Base-by-base conservation (phyloP, 495 filamentous ascomycete genomes). In the Tuber brumale region DNA sequence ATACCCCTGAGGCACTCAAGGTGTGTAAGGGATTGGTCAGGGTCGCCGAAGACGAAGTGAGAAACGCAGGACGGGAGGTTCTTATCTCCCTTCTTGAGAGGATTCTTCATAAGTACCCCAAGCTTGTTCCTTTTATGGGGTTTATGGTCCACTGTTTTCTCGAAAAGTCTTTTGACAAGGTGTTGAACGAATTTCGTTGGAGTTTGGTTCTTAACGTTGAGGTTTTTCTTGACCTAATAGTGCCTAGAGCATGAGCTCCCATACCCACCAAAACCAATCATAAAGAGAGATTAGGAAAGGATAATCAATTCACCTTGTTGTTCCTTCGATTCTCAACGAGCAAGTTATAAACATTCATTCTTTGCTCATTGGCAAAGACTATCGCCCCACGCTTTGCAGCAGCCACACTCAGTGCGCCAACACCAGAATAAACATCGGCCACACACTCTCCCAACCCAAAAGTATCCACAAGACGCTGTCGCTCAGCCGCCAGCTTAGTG, bases 301-400 rank as follows among this genome's bases (percentile, higher is more conserved):
- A 23, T 31, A 51, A 97, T 21, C 89, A 81, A 1, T 83, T 70
- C 71, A 95, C 94, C 85, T 94, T 95, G 85, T 99, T 98, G 61
- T 88, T 86, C 44, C 83, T 83, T 18, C 96, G 88, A 5, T 92
- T 92, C 72, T 91, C 88, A 57, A 86, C 79, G 82, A 99, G 90
- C 69, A 88, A 89, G 61, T 85, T 86, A 82, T 89, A 92, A 75
- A 92, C 93, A 70, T 94, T 91, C 4, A 93, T 93, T 82, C 97
- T 97, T 81, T 97, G 89, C 83, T 97, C 96, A 83, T 98, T 99
- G 27, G 93, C 96, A 91, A 92, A 97, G 48, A 97, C 94, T 77
- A 97, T 96, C 37, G 93, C 90, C 69, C 89, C 89, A 83, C 91
- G 94, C 85, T 91, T 93, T 42, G 92, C 96, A 1, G 95, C 94